Percentiles rank a stretch among this genome's conserved stretches.
These are phyloP conservation scores for Tripterygium wilfordii DNA, from an alignment of 177 flowering plant genomes.

Conservation along the genomic window DNA sequence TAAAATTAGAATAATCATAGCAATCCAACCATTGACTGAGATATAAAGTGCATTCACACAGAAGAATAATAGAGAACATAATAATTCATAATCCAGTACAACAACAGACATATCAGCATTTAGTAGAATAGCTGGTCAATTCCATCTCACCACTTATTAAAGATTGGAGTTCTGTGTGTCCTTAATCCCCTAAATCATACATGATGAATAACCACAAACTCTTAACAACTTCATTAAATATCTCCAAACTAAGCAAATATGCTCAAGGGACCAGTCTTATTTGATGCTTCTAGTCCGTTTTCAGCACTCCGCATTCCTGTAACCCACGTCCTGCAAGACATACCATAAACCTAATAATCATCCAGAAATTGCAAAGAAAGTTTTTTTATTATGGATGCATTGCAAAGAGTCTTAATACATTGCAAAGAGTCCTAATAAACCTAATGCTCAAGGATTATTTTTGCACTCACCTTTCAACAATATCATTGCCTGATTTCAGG, in stretches of 20 bases:
- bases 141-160: too few species aligned
- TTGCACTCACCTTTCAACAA: constrained; percentile 36
- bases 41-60: too few species aligned
- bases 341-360: neutral
- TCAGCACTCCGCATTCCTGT: constrained; percentile 41
- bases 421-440: neutral
- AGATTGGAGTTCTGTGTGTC: too few species aligned
- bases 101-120: too few species aligned
- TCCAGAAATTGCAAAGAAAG: too few species aligned
- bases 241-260: constrained; percentile 33
- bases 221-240: neutral
- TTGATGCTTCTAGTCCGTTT: constrained; percentile 47
- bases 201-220: neutral
- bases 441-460: neutral
- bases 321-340: constrained; percentile 43
- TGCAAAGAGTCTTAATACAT: neutral
- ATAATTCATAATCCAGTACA: too few species aligned
- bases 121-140: neutral
- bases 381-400: too few species aligned
- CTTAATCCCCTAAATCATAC: neutral
- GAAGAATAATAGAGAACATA: too few species aligned
- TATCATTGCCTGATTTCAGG: constrained; percentile 34
- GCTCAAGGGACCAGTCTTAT: constrained; percentile 49
- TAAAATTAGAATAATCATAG: too few species aligned
- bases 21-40: too few species aligned